Conservation (phyloP, 1,284 basidiomycete species). For the Sporisorium sorghi region DNA sequence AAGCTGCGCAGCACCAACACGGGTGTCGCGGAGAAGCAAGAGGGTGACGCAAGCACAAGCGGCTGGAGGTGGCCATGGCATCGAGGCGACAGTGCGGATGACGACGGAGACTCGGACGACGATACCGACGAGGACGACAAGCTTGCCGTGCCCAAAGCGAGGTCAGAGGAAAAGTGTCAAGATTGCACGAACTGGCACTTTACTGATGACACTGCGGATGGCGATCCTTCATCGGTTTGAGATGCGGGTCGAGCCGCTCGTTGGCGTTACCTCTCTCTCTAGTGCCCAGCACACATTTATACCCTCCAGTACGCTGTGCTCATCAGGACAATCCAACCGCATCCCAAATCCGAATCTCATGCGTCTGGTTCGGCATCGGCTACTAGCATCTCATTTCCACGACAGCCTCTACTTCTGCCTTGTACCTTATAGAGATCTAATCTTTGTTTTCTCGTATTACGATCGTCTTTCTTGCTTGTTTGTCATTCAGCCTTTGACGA, state of each 20-base stretch:
- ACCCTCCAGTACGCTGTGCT: background rate
- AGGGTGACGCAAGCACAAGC: conserved; percentile 7
- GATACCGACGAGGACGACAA: conserved; percentile 50
- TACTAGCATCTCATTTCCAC: background rate
- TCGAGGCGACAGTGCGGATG: conserved; percentile 32
- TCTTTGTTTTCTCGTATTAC: background rate
- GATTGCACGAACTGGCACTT: conserved; percentile 61
- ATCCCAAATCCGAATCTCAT: background rate
- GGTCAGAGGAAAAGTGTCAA: conserved; percentile 46
- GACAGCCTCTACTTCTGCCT: background rate
- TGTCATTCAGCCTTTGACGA: background rate
- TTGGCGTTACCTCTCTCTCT: background rate
- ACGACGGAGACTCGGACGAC: conserved; percentile 32
- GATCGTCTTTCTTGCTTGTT: background rate
- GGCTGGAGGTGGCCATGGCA: conserved; percentile 59
- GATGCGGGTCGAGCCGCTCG: background rate
- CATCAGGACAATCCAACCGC: background rate
- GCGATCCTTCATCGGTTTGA: background rate
- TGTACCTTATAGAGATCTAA: conserved; percentile 1
- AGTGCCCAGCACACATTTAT: background rate
- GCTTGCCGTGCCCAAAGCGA: conserved; percentile 43
- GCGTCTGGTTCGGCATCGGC: background rate
- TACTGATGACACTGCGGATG: conserved; percentile 31
- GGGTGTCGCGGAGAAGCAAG: background rate
- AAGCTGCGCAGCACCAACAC: conserved; percentile 15